Evolutionary conservation across 2,329 filamentous ascomycete genomes (phyloP).

Genomic region (Pestalotiopsis sp.): DNA sequence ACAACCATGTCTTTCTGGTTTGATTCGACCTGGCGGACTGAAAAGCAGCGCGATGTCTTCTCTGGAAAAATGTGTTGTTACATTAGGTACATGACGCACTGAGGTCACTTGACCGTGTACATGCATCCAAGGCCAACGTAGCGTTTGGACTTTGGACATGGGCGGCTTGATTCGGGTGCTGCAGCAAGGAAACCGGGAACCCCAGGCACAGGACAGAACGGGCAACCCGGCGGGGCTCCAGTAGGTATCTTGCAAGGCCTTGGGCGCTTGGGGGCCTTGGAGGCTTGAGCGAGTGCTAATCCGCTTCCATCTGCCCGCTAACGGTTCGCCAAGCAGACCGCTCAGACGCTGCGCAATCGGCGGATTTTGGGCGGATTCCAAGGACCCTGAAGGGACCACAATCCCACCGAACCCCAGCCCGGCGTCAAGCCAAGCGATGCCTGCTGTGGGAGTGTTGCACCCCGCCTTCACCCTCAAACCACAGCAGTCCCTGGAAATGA

Average conservation of each 20-base stretch:
- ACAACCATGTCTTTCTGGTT: slow-evolving; percentile 4
- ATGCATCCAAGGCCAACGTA: background rate
- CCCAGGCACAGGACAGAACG: background rate
- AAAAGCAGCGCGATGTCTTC: background rate
- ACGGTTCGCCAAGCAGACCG: background rate
- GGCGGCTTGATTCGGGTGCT: slow-evolving; percentile 1
- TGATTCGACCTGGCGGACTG: background rate
- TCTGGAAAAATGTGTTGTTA: background rate
- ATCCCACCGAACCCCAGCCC: background rate
- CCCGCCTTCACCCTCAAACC: background rate
- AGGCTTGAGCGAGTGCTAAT: background rate
- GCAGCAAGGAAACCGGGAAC: background rate
- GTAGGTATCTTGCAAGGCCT: background rate
- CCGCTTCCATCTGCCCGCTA: background rate
- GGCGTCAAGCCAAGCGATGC: background rate
- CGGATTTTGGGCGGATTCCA: background rate
- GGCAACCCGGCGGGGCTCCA: background rate
- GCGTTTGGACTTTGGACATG: background rate
- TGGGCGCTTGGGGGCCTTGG: background rate
- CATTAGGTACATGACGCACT: slow-evolving; percentile 6
- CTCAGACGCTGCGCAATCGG: background rate
- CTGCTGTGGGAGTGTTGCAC: background rate
- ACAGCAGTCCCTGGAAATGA: no score
- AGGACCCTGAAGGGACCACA: background rate
- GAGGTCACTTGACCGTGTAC: background rate